Percentiles rank a stretch among this genome's conserved stretches.
Evolutionary conservation across 2,329 filamentous ascomycete species (phyloP).

Genomic region (Lecanoromycetidae sp.): DNA sequence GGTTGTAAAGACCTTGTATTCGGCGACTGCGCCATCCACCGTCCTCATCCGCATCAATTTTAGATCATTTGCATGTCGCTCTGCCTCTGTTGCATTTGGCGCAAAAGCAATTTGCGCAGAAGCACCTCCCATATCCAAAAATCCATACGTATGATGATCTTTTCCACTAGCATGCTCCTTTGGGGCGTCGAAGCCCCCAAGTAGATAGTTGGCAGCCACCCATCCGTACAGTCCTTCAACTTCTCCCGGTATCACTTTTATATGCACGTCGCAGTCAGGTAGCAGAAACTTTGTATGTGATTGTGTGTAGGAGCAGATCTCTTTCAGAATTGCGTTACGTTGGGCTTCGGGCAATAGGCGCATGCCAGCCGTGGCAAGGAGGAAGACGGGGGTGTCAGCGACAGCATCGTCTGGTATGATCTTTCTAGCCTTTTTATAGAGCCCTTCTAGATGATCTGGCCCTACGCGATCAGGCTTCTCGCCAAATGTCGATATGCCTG

Average conservation of each 20-base stretch:
- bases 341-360: slow-evolving; percentile 65
- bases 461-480: slow-evolving; percentile 65
- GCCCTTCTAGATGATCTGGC: slow-evolving; percentile 62
- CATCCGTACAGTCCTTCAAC: slow-evolving; percentile 95
- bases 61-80: slow-evolving; percentile 79
- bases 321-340: slow-evolving; percentile 58
- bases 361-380: slow-evolving; percentile 94
- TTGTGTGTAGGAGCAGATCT: slow-evolving; percentile 73
- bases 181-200: slow-evolving; percentile 77
- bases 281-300: slow-evolving; percentile 67
- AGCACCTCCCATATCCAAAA: slow-evolving; percentile 95
- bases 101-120: slow-evolving; percentile 97
- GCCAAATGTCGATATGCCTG: slow-evolving; percentile 81
- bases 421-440: slow-evolving; percentile 70
- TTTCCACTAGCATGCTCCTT: slow-evolving; percentile 68
- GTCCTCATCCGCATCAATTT: slow-evolving; percentile 76
- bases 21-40: slow-evolving; percentile 61
- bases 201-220: slow-evolving; percentile 91
- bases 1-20: slow-evolving; percentile 86
- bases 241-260: slow-evolving; percentile 90
- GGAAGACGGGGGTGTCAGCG: slow-evolving; percentile 76
- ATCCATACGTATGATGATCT: slow-evolving; percentile 87
- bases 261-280: slow-evolving; percentile 78
- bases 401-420: slow-evolving; percentile 66
- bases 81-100: slow-evolving; percentile 79